A percentile compares a stretch with the other conserved stretches of the same genome.
Evolutionary conservation across 2,329 filamentous ascomycete genomes (phyloP).

Genomic region (Curvularia sp.): DNA sequence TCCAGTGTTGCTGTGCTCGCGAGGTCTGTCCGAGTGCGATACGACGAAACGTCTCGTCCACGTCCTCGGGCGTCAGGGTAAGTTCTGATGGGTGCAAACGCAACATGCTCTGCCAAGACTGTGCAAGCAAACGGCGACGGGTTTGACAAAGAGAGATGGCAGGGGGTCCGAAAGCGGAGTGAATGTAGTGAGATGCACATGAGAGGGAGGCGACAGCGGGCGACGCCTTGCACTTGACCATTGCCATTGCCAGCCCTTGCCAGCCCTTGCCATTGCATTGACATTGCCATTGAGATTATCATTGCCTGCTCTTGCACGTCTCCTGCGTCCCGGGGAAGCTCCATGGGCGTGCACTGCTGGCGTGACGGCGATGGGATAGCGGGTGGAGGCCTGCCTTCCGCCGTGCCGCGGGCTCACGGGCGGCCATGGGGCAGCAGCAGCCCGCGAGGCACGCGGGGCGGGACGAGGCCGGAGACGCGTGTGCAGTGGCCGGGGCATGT

Average conservation of each 20-base stretch:
- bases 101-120: constrained; percentile 36
- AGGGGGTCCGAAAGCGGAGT: constrained; percentile 25
- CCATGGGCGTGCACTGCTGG: constrained; percentile 1
- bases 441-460: background rate
- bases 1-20: constrained; percentile 10
- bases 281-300: background rate
- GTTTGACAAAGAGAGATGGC: constrained; percentile 19
- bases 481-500: too few relatives aligned
- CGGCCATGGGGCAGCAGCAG: background rate
- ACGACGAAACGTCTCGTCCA: constrained; percentile 45
- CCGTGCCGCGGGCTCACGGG: background rate
- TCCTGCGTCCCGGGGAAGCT: background rate
- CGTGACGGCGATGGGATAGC: background rate
- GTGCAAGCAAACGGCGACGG: constrained; percentile 13
- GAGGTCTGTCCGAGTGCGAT: constrained; percentile 36
- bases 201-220: background rate
- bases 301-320: background rate
- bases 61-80: constrained; percentile 45
- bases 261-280: background rate
- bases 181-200: constrained; percentile 4
- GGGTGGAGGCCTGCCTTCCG: background rate
- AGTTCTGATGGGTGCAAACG: constrained; percentile 48
- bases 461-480: too few relatives aligned
- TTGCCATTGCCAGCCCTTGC: constrained; percentile 1
- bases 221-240: background rate